Evolutionary conservation across 2,329 filamentous ascomycete species (phyloP), one percentile per base, ranked within the genome.

Genomic region (Microcyclosporella mali): DNA sequence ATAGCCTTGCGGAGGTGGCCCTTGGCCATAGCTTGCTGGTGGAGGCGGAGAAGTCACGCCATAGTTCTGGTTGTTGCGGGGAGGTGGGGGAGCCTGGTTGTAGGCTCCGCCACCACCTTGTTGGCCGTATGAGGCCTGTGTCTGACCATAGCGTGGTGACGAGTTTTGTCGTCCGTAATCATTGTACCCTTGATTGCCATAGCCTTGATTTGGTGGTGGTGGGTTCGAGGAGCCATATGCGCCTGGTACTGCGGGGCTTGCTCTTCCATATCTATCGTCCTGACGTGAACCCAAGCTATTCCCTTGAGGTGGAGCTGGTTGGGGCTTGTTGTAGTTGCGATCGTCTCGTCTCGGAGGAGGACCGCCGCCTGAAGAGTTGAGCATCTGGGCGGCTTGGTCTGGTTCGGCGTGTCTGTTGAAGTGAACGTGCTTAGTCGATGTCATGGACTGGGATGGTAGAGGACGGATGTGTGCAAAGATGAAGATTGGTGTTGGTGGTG

Each of bases 331-430:
- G 57, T 70, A 67, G 31, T 56, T 56, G 60, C 51, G 47, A 42
- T 51, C 45, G 45, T 52, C 46, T 46, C 47, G 54, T 39, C 51
- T 42, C 47, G 51, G 45, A 41, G 52, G 45, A 37, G 52, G 37
- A 37, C 41, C 45, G 57, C 49, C 51, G 37, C 43, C 35, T 16
- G 28, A 18, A 14, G 33, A 39, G 41, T 50, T 52, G 37, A 70
- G 56, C 59, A 69, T 64, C 34, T 65, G 62, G 18, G 70, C 69
- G 32, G 69, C 70, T 63, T 72, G 58, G 33, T 88, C 84, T 33
- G 85, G 84, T 67, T 88, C 84, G 48, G 83, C 84, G 63, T 88
- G 85, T 58, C 81, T 84, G 58, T 45, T 43, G 25, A 37, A 38
- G 34, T 40, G 46, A 25, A 46, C 37, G 33, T 50, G 43, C 36